These are phyloP conservation scores for Rhamnella rubrinervis DNA, from an alignment of 331 rosid genomes.

Conservation along the genomic window DNA sequence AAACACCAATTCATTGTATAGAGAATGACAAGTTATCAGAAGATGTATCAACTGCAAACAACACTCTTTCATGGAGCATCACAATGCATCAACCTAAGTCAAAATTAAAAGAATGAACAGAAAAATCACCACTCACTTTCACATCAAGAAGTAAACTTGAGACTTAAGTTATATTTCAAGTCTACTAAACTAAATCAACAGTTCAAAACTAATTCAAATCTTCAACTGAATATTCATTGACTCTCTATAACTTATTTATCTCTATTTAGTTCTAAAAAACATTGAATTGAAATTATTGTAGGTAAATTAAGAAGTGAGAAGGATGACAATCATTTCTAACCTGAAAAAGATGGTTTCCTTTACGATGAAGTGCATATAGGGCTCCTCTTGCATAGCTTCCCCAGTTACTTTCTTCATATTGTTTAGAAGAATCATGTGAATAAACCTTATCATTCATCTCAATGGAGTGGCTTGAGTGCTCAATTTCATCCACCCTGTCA, in stretches of 20 bases:
- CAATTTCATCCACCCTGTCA: constrained; percentile 73
- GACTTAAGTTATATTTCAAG: too few species aligned
- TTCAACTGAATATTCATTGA: background rate
- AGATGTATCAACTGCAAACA: background rate
- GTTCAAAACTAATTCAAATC: background rate
- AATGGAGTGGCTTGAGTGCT: constrained; percentile 29
- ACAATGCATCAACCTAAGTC: too few species aligned
- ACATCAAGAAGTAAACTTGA: too few species aligned
- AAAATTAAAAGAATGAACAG: too few species aligned
- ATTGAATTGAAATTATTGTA: background rate
- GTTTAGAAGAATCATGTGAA: constrained; percentile 39
- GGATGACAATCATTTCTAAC: constrained; percentile 34
- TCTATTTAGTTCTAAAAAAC: background rate
- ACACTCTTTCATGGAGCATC: too few species aligned
- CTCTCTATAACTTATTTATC: background rate
- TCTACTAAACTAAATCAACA: background rate
- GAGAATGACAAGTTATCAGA: background rate
- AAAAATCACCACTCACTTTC: background rate
- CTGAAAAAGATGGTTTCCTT: constrained; percentile 58
- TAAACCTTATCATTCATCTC: constrained; percentile 22
- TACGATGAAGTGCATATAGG: constrained; percentile 59
- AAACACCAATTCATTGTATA: background rate
- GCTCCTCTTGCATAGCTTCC: constrained; percentile 97
- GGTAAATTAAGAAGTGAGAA: constrained; percentile 10
- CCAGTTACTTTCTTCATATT: constrained; percentile 66